These are phyloP conservation scores for Nymphaea thermarum DNA, from an alignment of 164 flowering plant genomes.

Conservation along the genomic window DNA sequence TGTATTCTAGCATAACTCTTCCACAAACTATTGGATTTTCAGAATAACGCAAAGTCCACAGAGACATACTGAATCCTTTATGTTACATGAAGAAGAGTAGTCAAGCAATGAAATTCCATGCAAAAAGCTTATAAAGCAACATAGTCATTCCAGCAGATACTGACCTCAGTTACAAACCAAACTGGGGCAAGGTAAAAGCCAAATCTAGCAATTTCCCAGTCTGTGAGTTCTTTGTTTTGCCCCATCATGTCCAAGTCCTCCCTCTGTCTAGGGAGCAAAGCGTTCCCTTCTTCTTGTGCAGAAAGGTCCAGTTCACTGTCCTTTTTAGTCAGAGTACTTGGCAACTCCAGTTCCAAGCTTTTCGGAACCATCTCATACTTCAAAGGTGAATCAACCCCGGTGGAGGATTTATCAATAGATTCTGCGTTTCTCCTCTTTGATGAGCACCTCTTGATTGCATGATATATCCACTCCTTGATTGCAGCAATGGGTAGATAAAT, in stretches of 20 bases:
- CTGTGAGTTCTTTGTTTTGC: conserved; percentile 32
- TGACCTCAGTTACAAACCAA: conserved; percentile 96
- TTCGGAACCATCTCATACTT: conserved; percentile 33
- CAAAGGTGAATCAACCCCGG: conserved; percentile 36
- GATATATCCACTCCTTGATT: conserved; percentile 70
- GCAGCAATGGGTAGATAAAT: conserved; percentile 88
- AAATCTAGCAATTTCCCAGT: conserved; percentile 53
- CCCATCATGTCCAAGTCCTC: conserved; percentile 29
- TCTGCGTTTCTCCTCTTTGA: conserved; percentile 38
- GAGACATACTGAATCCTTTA: no score
- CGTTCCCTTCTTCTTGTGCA: conserved; percentile 40
- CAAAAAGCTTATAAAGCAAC: no score
- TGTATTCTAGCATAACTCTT: no score
- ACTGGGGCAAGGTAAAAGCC: conserved; percentile 89
- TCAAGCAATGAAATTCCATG: no score
- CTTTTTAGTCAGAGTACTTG: conserved; percentile 19
- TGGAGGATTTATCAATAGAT: conserved; percentile 19
- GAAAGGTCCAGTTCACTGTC: conserved; percentile 47
- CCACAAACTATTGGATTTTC: no score
- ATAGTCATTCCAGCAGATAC: conserved; percentile 2
- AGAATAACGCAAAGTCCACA: no score
- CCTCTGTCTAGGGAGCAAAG: conserved; percentile 33
- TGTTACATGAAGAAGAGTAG: no score
- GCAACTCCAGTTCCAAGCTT: conserved; percentile 52
- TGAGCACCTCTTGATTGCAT: conserved; percentile 34